Base-by-base conservation (phyloP, 1,284 basidiomycete genomes). In the Moniliophthora roreri region DNA sequence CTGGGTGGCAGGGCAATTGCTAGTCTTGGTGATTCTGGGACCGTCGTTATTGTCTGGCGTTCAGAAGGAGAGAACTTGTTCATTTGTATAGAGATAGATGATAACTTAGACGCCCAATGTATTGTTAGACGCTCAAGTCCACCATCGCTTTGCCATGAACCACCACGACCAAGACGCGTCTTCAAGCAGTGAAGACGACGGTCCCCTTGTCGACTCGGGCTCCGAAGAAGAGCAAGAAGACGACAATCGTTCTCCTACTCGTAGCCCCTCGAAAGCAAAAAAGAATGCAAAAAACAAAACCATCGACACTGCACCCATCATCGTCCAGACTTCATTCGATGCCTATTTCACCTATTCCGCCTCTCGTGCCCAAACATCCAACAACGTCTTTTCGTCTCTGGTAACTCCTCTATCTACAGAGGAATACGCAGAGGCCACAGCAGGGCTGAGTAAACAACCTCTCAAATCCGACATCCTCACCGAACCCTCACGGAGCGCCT, bases 21-120 rank as follows among this genome's bases (percentile, higher is more conserved):
- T 94, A 36, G 72, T 95, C 49, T 68, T 95, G 20, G 70, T 89
- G n/a, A 84, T 95, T 40, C 70, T 93, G 50, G 94, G 93, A 1
- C 76, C 87, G 20, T 77, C 87, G 1, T 76, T 84, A 40, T 74
- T 75, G 75, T 65, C 69, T 24, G 75, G 71, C 4, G 70, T 69
- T 35, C 57, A 50, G 47, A 65, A 71, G 48, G 60, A 66, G 24
- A 60, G 62, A 36, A 73, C 70, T 39, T 78, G 76, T 66, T 66
- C 49, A 34, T 75, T 69, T 51, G 51, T 24, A n/a, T 61, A 55
- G 48, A 39, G n/a, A 38, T 13, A 15, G 57, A 59, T 58, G 60
- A 58, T 55, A 48, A 28, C 24, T 28, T 11, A 50, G 49, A 46
- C 21, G n/a, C 38, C 16, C 36, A 24, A 9, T 28, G 47, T 54